These are phyloP conservation scores for Boletus albobrunnescens DNA, from an alignment of 1,284 basidiomycete species.

Conservation along the genomic window DNA sequence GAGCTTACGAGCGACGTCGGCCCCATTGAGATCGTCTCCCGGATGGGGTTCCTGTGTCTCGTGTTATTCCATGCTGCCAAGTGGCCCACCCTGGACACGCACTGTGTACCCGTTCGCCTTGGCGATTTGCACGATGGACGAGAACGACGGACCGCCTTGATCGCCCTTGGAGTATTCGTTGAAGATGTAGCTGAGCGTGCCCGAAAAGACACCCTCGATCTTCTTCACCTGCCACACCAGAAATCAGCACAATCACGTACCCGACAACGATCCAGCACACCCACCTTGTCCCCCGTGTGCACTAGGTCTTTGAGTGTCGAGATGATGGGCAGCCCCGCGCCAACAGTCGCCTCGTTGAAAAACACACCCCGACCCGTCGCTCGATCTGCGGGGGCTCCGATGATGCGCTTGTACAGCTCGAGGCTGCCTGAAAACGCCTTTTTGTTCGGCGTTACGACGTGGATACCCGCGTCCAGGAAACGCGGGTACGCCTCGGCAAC, in stretches of 20 bases:
- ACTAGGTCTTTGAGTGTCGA: constrained; percentile 90
- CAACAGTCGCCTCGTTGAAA: constrained; percentile 92
- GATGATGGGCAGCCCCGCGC: constrained; percentile 92
- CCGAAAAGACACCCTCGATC: constrained; percentile 87
- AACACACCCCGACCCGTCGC: constrained; percentile 62
- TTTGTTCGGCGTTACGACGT: constrained; percentile 97
- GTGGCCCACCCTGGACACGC: background rate
- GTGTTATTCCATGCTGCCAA: background rate
- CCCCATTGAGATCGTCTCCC: constrained; percentile 92
- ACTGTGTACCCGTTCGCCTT: constrained; percentile 94
- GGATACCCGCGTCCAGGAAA: constrained; percentile 77
- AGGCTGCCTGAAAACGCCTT: constrained; percentile 88
- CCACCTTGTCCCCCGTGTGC: constrained; percentile 85
- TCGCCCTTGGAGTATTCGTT: constrained; percentile 84
- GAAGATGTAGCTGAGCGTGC: constrained; percentile 99
- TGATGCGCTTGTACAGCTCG: constrained; percentile 69
- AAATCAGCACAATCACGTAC: too few relatives aligned
- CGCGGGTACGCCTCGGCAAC: constrained; percentile 84
- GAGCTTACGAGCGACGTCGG: constrained; percentile 95
- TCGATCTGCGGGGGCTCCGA: constrained; percentile 26
- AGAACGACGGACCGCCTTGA: constrained; percentile 68
- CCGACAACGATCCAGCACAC: constrained; percentile 9
- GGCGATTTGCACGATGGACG: constrained; percentile 84
- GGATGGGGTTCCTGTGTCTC: constrained; percentile 86
- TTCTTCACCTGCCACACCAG: constrained; percentile 53